Evolutionary conservation across 176 grass and related monocot species (phyloP).

Genomic region (Eleusine indica): DNA sequence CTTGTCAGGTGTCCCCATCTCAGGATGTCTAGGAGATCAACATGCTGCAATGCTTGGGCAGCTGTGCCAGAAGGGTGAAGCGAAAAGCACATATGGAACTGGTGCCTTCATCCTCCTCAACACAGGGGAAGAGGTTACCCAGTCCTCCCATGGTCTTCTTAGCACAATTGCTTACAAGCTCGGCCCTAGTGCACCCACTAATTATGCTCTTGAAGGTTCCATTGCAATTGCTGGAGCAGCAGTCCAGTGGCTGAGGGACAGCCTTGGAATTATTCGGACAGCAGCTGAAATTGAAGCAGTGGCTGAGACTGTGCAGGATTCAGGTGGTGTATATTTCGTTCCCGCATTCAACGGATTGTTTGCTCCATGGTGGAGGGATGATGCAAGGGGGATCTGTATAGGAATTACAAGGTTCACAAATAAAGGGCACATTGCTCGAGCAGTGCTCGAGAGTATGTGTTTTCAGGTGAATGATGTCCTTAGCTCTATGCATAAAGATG

Average conservation of each 20-base stretch:
- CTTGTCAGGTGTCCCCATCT: slow-evolving; percentile 65
- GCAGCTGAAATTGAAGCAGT: slow-evolving; percentile 71
- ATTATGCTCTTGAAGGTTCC: slow-evolving; percentile 89
- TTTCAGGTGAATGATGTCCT: slow-evolving; percentile 98
- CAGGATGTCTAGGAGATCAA: slow-evolving; percentile 85
- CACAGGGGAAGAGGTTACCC: slow-evolving; percentile 71
- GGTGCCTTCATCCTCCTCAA: slow-evolving; percentile 97
- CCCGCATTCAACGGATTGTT: slow-evolving; percentile 92
- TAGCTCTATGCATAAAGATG: slow-evolving; percentile 91
- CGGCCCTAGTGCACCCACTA: slow-evolving; percentile 56
- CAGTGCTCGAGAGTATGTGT: slow-evolving; percentile 90
- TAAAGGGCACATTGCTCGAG: slow-evolving; percentile 73
- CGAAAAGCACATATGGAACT: slow-evolving; percentile 91
- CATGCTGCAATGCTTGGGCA: slow-evolving; percentile 92
- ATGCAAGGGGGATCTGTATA: slow-evolving; percentile 70
- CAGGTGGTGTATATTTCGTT: slow-evolving; percentile 85
- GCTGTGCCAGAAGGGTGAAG: slow-evolving; percentile 83
- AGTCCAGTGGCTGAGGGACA: slow-evolving; percentile 93
- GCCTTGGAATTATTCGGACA: slow-evolving; percentile 61
- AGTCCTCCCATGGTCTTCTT: slow-evolving; percentile 73
- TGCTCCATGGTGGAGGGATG: slow-evolving; percentile 96
- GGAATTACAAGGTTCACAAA: slow-evolving; percentile 95
- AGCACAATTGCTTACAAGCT: slow-evolving; percentile 87
- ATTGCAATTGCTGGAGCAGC: slow-evolving; percentile 97
- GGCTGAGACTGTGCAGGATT: slow-evolving; percentile 67